Base-by-base conservation (phyloP, 2,329 filamentous ascomycete genomes). In the Aspergillus puulaauensis region DNA sequence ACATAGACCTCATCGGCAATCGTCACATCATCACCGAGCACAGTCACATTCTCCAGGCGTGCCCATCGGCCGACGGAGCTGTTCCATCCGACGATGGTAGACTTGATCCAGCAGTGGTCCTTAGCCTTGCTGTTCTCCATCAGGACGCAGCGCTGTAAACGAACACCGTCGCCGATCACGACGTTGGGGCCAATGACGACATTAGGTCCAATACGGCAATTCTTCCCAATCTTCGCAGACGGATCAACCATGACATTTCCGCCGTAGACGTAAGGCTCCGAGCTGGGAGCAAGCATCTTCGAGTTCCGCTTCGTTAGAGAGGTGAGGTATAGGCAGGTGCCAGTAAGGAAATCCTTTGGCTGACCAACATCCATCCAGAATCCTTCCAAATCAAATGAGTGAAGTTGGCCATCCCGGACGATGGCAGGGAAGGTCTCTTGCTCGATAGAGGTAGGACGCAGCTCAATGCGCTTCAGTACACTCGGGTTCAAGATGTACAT, bases 281-380 rank as follows among this genome's bases (percentile, higher is more conserved):
- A 85, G 44, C 83, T 76, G 1, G 92, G 82, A 7, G 88, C 87
- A 52, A 98, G 89, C 60, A 90, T 83, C 80, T 96, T 93, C 72
- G 91, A 90, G 73, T 87, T 86, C 80, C 90, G 92, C 86, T 96
- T 96, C 58, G 92, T 85, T 60, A 98, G 85, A 3, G 91, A 96
- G 47, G 91, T 92, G 52, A 99, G 90, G 81, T 97, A 98, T 62
- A 99, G 84, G 80, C 93, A 98, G 61, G 95, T 98, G 62, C 93
- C 93, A 21, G 90, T 91, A 56, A 99, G 83, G 85, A 98, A 99
- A 75, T 99, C 93, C 82, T 98, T 99, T 68, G 93, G 93, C 80
- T 99, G 93, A 69, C 93, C 93, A 64, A 99, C 91, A 69, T 98
- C 93, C 93, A 98, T 98, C 93, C 93, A 98, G 86, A 96, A 98